Percentiles rank a stretch among this genome's conserved stretches.
Conservation (phyloP, 1,139 yeast species). For the Debaryomycetaceae sp. region DNA sequence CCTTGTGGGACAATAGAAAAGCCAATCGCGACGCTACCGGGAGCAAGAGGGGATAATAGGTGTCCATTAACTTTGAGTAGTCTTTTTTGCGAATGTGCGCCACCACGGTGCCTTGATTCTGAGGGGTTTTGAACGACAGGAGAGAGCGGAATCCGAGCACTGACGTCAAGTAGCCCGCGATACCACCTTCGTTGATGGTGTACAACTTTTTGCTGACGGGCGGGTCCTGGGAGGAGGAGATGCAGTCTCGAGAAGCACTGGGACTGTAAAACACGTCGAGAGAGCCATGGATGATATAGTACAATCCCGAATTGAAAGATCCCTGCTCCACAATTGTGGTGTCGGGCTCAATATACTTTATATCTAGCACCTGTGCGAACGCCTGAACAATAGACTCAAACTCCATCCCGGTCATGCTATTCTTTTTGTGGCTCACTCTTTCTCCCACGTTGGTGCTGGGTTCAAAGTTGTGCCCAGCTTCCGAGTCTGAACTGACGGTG, state of each 20-base stretch:
- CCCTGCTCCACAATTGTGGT: constrained; percentile 53
- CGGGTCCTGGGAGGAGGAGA: constrained; percentile 12
- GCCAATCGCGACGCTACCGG: constrained; percentile 70
- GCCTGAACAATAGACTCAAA: constrained; percentile 47
- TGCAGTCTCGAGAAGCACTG: constrained; percentile 6
- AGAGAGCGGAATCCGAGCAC: constrained; percentile 73
- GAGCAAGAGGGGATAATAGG: constrained; percentile 63
- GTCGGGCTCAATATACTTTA: constrained; percentile 45
- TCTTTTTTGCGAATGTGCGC: constrained; percentile 61
- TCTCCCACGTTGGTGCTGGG: background rate
- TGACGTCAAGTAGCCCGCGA: constrained; percentile 81
- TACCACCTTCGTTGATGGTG: constrained; percentile 63
- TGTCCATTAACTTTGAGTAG: constrained; percentile 60
- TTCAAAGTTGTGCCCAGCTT: background rate
- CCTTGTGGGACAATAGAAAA: constrained; percentile 51
- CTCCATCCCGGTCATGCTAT: constrained; percentile 1
- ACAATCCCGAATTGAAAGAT: constrained; percentile 61
- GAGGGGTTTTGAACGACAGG: constrained; percentile 52
- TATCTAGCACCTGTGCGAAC: constrained; percentile 51
- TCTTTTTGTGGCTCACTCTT: background rate
- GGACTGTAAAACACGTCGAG: constrained; percentile 44
- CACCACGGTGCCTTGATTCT: constrained; percentile 44
- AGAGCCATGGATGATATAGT: constrained; percentile 67
- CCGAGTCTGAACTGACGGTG: constrained; percentile 13
- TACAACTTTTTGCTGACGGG: constrained; percentile 30